These are phyloP conservation scores for Pythium periplocum DNA, from an alignment of 352 stramenopile species.

Conservation along the genomic window DNA sequence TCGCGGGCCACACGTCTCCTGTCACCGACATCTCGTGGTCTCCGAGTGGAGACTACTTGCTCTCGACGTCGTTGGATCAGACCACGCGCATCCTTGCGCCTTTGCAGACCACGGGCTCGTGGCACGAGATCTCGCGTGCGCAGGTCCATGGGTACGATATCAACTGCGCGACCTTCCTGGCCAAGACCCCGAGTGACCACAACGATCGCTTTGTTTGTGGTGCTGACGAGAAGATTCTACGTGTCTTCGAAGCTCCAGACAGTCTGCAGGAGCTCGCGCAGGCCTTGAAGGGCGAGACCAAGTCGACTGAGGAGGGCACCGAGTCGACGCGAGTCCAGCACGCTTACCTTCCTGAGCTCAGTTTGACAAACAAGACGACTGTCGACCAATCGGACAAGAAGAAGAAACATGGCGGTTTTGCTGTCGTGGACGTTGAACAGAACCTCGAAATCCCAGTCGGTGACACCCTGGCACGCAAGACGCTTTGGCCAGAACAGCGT, in stretches of 20 bases:
- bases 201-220: slow-evolving; percentile 66
- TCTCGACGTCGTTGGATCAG: slow-evolving; percentile 74
- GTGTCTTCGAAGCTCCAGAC: slow-evolving; percentile 62
- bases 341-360: slow-evolving; percentile 71
- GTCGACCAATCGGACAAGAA: slow-evolving; percentile 7
- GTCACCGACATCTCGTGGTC: slow-evolving; percentile 73
- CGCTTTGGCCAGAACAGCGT: slow-evolving; percentile 66
- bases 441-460: slow-evolving; percentile 43
- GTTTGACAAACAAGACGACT: slow-evolving; percentile 64
- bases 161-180: slow-evolving; percentile 63
- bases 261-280: slow-evolving; percentile 30
- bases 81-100: slow-evolving; percentile 54
- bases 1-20: slow-evolving; percentile 47
- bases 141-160: slow-evolving; percentile 83
- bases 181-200: slow-evolving; percentile 1
- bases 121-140: slow-evolving; percentile 65
- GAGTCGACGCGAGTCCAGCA: slow-evolving; percentile 25
- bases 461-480: slow-evolving; percentile 53
- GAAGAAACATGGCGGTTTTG: slow-evolving; percentile 21
- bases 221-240: slow-evolving; percentile 82
- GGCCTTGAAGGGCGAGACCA: slow-evolving; percentile 13
- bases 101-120: slow-evolving; percentile 16
- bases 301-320: neutral
- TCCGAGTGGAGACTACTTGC: slow-evolving; percentile 46
- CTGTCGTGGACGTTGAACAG: slow-evolving; percentile 10